Evolutionary conservation across 768 basidiomycete genomes (phyloP).

Genomic region (Tulasnella sp.): DNA sequence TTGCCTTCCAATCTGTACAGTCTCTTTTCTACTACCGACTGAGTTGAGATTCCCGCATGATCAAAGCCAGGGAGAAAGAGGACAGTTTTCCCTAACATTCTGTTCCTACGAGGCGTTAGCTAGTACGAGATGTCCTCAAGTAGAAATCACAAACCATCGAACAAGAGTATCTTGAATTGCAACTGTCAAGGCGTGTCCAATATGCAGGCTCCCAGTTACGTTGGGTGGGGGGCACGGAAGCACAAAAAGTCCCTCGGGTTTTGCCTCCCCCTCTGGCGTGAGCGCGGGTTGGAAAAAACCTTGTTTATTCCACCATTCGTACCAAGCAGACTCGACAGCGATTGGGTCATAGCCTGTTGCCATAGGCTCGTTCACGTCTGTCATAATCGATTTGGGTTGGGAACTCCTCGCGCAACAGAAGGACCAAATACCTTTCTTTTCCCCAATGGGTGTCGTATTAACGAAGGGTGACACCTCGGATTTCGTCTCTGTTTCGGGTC

Average conservation of each 20-base stretch:
- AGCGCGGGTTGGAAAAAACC: slow-evolving; percentile 80
- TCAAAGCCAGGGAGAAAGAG: slow-evolving; percentile 92
- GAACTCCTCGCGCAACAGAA: background rate
- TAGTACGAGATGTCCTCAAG: background rate
- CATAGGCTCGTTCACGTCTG: slow-evolving; percentile 82
- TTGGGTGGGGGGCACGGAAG: slow-evolving; percentile 91
- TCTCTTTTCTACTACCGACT: slow-evolving; percentile 92
- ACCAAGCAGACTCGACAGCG: slow-evolving; percentile 91
- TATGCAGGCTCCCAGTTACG: slow-evolving; percentile 90
- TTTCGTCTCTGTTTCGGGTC: slow-evolving; percentile 60
- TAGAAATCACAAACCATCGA: slow-evolving; percentile 51
- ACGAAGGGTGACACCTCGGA: slow-evolving; percentile 64
- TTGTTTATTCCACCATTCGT: slow-evolving; percentile 91
- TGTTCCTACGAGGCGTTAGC: slow-evolving; percentile 48
- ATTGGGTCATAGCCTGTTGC: slow-evolving; percentile 89
- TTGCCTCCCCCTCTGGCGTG: slow-evolving; percentile 42
- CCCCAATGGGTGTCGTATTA: slow-evolving; percentile 76
- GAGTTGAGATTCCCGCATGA: slow-evolving; percentile 96
- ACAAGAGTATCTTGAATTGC: slow-evolving; percentile 84
- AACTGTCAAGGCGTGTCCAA: slow-evolving; percentile 85
- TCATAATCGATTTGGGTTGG: background rate
- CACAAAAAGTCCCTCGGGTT: slow-evolving; percentile 61
- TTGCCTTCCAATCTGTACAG: slow-evolving; percentile 69
- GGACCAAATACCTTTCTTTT: slow-evolving; percentile 71
- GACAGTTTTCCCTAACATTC: slow-evolving; percentile 87